A percentile compares a stretch with the other conserved stretches of the same genome.
Evolutionary conservation across 1,284 basidiomycete genomes (phyloP).

Genomic region (Leucoagaricus sp.): DNA sequence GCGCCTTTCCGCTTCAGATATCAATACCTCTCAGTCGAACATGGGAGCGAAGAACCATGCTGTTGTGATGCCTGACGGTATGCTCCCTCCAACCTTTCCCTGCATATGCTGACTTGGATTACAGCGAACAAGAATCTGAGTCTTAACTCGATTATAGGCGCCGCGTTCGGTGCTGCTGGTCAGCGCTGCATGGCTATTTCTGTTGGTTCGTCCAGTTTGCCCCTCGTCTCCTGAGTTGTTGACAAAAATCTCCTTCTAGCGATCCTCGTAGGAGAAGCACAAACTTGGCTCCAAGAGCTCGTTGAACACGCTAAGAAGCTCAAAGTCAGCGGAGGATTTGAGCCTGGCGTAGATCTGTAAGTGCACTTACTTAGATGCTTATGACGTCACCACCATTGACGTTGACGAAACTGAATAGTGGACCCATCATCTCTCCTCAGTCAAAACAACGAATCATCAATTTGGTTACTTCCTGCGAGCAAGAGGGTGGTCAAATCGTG

Average conservation of each 20-base stretch:
- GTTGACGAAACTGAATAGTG: slow-evolving; percentile 48
- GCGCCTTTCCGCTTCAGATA: neutral
- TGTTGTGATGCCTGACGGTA: slow-evolving; percentile 93
- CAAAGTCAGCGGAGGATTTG: slow-evolving; percentile 90
- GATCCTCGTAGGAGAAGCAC: slow-evolving; percentile 83
- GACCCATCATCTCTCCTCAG: slow-evolving; percentile 90
- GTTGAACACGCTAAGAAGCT: slow-evolving; percentile 83
- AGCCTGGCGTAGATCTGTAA: slow-evolving; percentile 83
- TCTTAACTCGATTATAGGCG: slow-evolving; percentile 91
- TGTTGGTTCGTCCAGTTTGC: slow-evolving; percentile 73
- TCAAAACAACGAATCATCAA: slow-evolving; percentile 81
- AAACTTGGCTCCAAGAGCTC: slow-evolving; percentile 86
- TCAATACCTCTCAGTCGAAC: slow-evolving; percentile 61
- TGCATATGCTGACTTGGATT: slow-evolving; percentile 4
- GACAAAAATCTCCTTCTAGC: slow-evolving; percentile 42
- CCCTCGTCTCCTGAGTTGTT: too few relatives aligned
- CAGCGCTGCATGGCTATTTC: slow-evolving; percentile 97
- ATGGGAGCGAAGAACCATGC: slow-evolving; percentile 98
- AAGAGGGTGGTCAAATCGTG: slow-evolving; percentile 86
- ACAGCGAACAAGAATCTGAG: slow-evolving; percentile 93
- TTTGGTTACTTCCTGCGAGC: slow-evolving; percentile 80
- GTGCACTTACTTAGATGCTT: slow-evolving; percentile 30
- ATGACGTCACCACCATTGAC: slow-evolving; percentile 12
- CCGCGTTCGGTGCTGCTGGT: slow-evolving; percentile 96
- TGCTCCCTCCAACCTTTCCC: slow-evolving; percentile 17